Base-by-base conservation (phyloP, 768 basidiomycete genomes). In the Fistulinella prunicolor region DNA sequence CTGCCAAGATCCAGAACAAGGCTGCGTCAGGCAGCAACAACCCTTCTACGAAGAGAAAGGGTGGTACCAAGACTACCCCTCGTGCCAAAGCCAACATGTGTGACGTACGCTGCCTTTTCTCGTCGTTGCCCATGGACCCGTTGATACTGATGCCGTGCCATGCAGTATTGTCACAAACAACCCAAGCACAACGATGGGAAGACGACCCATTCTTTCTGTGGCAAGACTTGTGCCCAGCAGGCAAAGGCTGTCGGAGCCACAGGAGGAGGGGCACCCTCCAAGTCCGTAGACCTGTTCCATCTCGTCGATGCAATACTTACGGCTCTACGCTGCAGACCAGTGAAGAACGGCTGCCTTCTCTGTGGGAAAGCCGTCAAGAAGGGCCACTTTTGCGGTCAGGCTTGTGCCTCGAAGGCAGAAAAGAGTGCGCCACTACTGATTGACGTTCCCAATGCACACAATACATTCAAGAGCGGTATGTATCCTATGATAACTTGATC, bases 401-500 rank as follows among this genome's bases (percentile, higher is more conserved):
- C 70, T 2, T 86, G 85, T 58, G 67, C 69, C 41, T 75, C 79
- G 20, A 73, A 78, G 52, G 82, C 74, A 3, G 79, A 77, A 55
- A 73, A 71, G 57, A 76, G 64, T 49, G 81, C 78, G 0, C 82
- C 82, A 3, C 70, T 72, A 55, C 58, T 86, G 39, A 59, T 86
- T 3, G 83, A 85, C 51, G 78, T 86, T 14, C 82, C 79, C 22
- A 64, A 62, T 21, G 74, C 71, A 9, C 82, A 86, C 60, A 72
- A 72, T 20, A 85, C 82, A 0, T 86, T 86, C 68, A 79, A 73
- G 61, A 83, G 77, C 47, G 84, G 84, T 85, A 55, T 22, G 77
- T n/a, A n/a, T n/a, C n/a, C 64, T 17, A 29, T 38, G 20, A 44
- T 45, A 23, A 34, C 35, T 32, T 16, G 6, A 17, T 6, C 16